Evolutionary conservation across 2,329 filamentous ascomycete genomes (phyloP), one percentile per base, ranked within the genome.

Genomic region (Fusarium sp.): DNA sequence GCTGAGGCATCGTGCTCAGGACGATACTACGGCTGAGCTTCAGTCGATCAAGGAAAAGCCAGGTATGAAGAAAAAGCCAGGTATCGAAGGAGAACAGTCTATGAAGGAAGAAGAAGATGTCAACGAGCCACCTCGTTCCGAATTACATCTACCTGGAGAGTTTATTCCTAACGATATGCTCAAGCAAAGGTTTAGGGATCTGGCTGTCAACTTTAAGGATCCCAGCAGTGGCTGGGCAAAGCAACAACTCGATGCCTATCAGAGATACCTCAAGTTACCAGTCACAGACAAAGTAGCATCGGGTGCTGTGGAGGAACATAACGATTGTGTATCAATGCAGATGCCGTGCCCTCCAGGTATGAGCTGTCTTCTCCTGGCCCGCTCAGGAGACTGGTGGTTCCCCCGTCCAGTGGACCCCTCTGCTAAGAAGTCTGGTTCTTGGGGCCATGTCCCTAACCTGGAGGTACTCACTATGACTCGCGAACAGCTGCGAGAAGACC

Each of bases 131-230:
- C n/a, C 18, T 21, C n/a, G 7, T 16, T 7, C 23, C 1, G 3
- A 15, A 2, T 0, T 11, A 12, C 23, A 16, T 27, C 10, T 7
- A n/a, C 18, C 15, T 7, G 10, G 15, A 16, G 33, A n/a, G 19
- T 21, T 21, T 3, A 12, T 18, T 7, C 21, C 23, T n/a, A 21
- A 25, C 12, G 9, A 51, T 4, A 23, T 10, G 10, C 49, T 35
- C 7, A 25, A 38, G 14, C 33, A 27, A 7, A 3, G 10, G 19
- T 52, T 21, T 4, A 5, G 23, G 2, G 33, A 21, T 8, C 18
- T 11, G 7, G 23, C 1, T 7, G 23, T 10, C 23, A 21, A 1
- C 10, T 5, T 16, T 10, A 19, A 37, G 4, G 18, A 16, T 10
- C 14, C 35, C 14, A 25, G 10, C 19, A 16, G 4, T 27, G 23